A percentile compares a stretch with the other conserved stretches of the same genome.
phyloP scores from a whole-genome alignment of 2,329 filamentous ascomycete genomes.

The Neodidymelliopsis sp. region DNA sequence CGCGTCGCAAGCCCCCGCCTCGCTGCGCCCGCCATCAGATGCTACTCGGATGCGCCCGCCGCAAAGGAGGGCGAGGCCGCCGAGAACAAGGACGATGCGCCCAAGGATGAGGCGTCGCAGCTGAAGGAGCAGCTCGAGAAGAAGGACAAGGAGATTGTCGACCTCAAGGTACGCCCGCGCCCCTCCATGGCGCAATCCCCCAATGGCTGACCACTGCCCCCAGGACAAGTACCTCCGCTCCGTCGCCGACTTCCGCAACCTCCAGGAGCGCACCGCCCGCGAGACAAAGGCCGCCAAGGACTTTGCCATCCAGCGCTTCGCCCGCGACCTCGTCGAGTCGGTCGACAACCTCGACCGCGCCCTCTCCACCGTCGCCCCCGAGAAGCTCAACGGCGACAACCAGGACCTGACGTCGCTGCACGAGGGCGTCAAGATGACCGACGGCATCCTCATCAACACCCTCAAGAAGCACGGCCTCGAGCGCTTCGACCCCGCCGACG shows the following conservation, averaged over 20 bases:
- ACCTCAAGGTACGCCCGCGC: conserved; percentile 76
- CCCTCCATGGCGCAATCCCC: neutral
- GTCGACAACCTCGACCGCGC: conserved; percentile 98
- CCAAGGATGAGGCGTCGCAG: conserved; percentile 37
- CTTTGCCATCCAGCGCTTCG: conserved; percentile 94
- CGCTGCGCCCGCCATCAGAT: conserved; percentile 46
- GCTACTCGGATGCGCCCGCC: conserved; percentile 58
- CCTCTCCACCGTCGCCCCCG: conserved; percentile 76
- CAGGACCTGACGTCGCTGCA: conserved; percentile 82
- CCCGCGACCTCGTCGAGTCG: conserved; percentile 91
- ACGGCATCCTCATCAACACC: conserved; percentile 83
- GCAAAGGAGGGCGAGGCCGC: conserved; percentile 50
- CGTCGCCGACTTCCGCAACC: conserved; percentile 96
- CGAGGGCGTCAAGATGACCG: conserved; percentile 94
- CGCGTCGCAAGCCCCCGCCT: conserved; percentile 43
- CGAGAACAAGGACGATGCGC: conserved; percentile 57
- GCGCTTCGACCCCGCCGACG: conserved; percentile 76
- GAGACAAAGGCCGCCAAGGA: conserved; percentile 87
- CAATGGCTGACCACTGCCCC: neutral
- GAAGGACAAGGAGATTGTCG: conserved; percentile 75
- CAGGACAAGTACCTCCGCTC: conserved; percentile 95
- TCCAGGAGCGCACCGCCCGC: conserved; percentile 91
- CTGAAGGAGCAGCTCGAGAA: conserved; percentile 73
- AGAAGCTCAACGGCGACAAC: conserved; percentile 71
- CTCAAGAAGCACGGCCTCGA: conserved; percentile 94